These are phyloP conservation scores for Pochonia chlamydosporia DNA, from an alignment of 2,329 filamentous ascomycete genomes.

Conservation along the genomic window DNA sequence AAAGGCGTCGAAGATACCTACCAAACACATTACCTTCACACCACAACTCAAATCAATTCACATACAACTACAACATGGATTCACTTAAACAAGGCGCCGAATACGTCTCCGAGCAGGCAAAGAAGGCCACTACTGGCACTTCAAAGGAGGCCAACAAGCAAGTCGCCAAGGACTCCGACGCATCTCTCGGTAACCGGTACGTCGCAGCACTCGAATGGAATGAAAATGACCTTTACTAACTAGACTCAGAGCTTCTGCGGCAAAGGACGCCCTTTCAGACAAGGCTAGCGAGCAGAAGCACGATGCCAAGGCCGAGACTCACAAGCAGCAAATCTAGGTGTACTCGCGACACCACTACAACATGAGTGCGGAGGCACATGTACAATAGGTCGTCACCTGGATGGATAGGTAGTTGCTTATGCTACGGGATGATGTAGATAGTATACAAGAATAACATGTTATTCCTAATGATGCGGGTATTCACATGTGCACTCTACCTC, in stretches of 20 bases:
- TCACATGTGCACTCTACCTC: constrained; percentile 19
- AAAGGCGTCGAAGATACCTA: background rate
- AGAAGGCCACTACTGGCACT: constrained; percentile 47
- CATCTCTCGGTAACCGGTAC: constrained; percentile 46
- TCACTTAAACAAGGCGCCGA: constrained; percentile 56
- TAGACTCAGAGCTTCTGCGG: constrained; percentile 32
- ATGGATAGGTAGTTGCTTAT: too few relatives aligned
- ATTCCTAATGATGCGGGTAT: background rate
- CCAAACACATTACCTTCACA: background rate
- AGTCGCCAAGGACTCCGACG: constrained; percentile 57
- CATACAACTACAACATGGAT: constrained; percentile 32
- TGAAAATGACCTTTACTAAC: too few relatives aligned
- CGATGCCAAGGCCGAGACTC: constrained; percentile 30
- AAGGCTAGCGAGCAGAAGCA: constrained; percentile 37
- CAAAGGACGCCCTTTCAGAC: constrained; percentile 42
- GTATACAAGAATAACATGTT: too few relatives aligned
- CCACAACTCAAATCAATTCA: background rate
- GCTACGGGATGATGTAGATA: too few relatives aligned
- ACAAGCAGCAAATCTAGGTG: constrained; percentile 35
- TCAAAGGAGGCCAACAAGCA: constrained; percentile 67
- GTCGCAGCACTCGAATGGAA: too few relatives aligned
- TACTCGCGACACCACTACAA: constrained; percentile 2
- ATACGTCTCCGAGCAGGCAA: constrained; percentile 58
- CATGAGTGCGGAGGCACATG: background rate
- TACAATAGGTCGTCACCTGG: background rate